These are phyloP conservation scores for Paxillus involutus DNA, from an alignment of 768 basidiomycete genomes.

Conservation along the genomic window DNA sequence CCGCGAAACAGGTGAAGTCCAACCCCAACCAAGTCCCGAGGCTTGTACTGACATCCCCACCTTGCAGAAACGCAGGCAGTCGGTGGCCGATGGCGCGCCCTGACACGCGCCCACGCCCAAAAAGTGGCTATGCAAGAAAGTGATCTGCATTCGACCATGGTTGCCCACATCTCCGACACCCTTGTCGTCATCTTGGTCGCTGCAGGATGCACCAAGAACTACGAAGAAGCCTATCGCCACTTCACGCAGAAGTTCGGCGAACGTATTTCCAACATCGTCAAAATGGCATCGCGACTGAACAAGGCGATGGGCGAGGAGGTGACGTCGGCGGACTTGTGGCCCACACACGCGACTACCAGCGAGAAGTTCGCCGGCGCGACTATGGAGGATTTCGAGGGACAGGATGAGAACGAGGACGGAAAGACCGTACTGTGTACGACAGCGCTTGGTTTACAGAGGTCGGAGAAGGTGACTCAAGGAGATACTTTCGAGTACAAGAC, in stretches of 20 bases:
- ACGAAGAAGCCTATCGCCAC: constrained; percentile 30
- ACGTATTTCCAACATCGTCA: constrained; percentile 34
- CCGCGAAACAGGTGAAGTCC: constrained; percentile 40
- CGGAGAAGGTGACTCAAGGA: constrained; percentile 36
- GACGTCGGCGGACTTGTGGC: constrained; percentile 56
- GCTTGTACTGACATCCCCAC: constrained; percentile 2
- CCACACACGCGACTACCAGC: constrained; percentile 44
- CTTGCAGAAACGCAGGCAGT: constrained; percentile 47
- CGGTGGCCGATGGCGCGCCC: constrained; percentile 55
- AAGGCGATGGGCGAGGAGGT: constrained; percentile 60
- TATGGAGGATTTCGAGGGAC: constrained; percentile 48
- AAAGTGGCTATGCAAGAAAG: constrained; percentile 30
- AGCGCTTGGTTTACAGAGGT: constrained; percentile 49
- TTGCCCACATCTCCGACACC: constrained; percentile 44
- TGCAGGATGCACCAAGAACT: constrained; percentile 36
- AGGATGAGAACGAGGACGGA: constrained; percentile 7
- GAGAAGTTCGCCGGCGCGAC: constrained; percentile 36
- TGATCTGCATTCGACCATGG: constrained; percentile 35
- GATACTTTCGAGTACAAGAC: constrained; percentile 48
- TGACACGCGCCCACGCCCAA: constrained; percentile 49
- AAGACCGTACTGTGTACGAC: constrained; percentile 52
- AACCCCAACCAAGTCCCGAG: neutral
- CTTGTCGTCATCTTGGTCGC: constrained; percentile 43
- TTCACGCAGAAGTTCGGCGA: constrained; percentile 36
- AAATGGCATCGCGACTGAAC: constrained; percentile 30